Evolutionary conservation across 768 basidiomycete species (phyloP).

Genomic region (Suillus discolor): DNA sequence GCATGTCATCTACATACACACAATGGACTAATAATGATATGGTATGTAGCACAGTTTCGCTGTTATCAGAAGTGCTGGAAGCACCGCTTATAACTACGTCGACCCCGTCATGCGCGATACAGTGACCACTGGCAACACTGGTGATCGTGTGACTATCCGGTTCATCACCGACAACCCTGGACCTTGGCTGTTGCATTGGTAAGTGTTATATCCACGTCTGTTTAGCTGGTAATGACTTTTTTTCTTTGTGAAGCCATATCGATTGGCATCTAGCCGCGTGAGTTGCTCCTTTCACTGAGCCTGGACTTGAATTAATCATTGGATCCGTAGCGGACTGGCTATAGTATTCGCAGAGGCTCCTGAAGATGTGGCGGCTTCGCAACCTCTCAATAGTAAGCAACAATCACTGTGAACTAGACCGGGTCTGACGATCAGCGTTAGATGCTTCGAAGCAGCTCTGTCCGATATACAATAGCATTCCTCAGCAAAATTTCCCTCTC

Average conservation of each 20-base stretch:
- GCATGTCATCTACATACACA: background rate
- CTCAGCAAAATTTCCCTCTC: background rate
- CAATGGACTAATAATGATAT: background rate
- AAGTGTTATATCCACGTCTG: background rate
- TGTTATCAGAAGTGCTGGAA: background rate
- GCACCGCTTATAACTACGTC: background rate
- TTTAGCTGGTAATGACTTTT: background rate
- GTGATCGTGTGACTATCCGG: background rate
- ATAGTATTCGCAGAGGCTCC: background rate
- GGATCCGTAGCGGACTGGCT: background rate
- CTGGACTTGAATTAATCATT: background rate
- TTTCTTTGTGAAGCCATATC: background rate
- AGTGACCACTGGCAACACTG: background rate
- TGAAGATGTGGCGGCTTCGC: background rate
- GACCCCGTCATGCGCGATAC: background rate
- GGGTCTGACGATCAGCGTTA: background rate
- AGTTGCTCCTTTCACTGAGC: background rate
- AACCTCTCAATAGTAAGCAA: background rate
- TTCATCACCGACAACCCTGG: conserved; percentile 1
- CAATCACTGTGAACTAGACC: background rate
- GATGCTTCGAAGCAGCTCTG: background rate
- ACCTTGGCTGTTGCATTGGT: background rate
- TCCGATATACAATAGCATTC: background rate
- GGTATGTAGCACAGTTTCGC: background rate
- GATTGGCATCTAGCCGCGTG: background rate